Conservation (phyloP, 768 basidiomycete genomes). For the Myochromella boudieri region DNA sequence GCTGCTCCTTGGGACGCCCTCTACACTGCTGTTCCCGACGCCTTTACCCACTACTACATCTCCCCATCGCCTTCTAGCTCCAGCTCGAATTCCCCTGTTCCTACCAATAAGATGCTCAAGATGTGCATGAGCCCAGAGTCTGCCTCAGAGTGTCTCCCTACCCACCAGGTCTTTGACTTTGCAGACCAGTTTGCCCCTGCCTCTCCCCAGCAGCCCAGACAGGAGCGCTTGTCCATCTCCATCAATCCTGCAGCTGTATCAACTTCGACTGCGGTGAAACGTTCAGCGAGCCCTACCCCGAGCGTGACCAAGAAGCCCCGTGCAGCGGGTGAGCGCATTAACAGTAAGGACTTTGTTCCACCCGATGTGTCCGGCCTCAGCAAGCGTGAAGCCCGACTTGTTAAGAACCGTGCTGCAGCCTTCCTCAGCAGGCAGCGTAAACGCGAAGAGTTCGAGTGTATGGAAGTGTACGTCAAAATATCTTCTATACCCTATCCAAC, state of each 20-base stretch:
- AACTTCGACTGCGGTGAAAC: conserved; percentile 35
- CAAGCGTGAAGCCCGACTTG: conserved; percentile 88
- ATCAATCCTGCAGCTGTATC: conserved; percentile 27
- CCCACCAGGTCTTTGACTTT: conserved; percentile 73
- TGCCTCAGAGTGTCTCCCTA: conserved; percentile 56
- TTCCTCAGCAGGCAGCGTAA: conserved; percentile 91
- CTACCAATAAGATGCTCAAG: conserved; percentile 48
- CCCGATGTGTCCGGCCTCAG: conserved; percentile 85
- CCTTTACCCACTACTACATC: conserved; percentile 48
- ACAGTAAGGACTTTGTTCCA: conserved; percentile 81
- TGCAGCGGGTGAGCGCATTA: conserved; percentile 48
- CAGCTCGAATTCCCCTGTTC: conserved; percentile 44
- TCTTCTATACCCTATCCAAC: background rate
- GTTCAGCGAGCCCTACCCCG: conserved; percentile 45
- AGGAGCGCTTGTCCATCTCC: conserved; percentile 32
- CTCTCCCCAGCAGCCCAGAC: conserved; percentile 32
- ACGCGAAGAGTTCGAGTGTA: conserved; percentile 87
- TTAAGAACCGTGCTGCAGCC: conserved; percentile 91
- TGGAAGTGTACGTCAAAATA: conserved; percentile 75
- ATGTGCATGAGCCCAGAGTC: conserved; percentile 47
- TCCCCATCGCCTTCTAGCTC: conserved; percentile 51
- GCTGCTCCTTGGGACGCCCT: conserved; percentile 49
- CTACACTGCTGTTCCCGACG: conserved; percentile 36
- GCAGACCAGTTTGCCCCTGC: conserved; percentile 36
- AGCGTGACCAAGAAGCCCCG: conserved; percentile 40